Conservation (phyloP, 1,284 basidiomycete species). For the Mycena sp. region DNA sequence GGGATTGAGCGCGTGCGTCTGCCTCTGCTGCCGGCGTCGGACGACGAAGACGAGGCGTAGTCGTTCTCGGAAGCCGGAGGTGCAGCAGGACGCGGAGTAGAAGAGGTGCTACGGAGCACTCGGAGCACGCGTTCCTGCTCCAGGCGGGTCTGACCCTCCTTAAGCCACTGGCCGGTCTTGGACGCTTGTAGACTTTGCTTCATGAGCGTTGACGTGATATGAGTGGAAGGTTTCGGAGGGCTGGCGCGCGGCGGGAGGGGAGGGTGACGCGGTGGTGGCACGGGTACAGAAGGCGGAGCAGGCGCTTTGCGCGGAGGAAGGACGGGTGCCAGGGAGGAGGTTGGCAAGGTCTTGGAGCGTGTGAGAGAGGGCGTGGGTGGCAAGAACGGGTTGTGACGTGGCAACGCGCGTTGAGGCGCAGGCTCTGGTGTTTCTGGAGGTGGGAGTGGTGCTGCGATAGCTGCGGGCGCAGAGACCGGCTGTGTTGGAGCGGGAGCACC, state of each 20-base stretch:
- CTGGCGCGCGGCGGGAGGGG: constrained; percentile 33
- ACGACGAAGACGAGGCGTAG: constrained; percentile 26
- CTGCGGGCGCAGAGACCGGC: constrained; percentile 17
- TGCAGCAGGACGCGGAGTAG: constrained; percentile 40
- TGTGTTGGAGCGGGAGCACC: constrained; percentile 9
- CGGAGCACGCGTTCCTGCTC: constrained; percentile 75
- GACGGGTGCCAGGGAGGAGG: constrained; percentile 37
- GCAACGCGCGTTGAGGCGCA: not conserved
- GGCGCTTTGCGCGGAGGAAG: constrained; percentile 37
- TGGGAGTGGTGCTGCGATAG: constrained; percentile 5
- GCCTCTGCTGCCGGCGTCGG: constrained; percentile 20
- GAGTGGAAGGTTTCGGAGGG: constrained; percentile 37
- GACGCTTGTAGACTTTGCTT: constrained; percentile 76
- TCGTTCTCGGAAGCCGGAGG: constrained; percentile 31
- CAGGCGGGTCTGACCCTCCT: constrained; percentile 71
- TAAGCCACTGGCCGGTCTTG: constrained; percentile 72
- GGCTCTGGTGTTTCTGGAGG: not conserved
- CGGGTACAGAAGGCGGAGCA: constrained; percentile 33
- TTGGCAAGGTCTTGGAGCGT: constrained; percentile 30
- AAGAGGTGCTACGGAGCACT: constrained; percentile 65
- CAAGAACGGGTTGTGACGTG: constrained; percentile 22
- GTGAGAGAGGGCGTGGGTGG: constrained; percentile 31
- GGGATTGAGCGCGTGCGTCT: constrained; percentile 46
- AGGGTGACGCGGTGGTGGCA: constrained; percentile 45
- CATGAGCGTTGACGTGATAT: constrained; percentile 67